phyloP scores from a whole-genome alignment of 352 stramenopile species.

The Phytophthora vignae region DNA sequence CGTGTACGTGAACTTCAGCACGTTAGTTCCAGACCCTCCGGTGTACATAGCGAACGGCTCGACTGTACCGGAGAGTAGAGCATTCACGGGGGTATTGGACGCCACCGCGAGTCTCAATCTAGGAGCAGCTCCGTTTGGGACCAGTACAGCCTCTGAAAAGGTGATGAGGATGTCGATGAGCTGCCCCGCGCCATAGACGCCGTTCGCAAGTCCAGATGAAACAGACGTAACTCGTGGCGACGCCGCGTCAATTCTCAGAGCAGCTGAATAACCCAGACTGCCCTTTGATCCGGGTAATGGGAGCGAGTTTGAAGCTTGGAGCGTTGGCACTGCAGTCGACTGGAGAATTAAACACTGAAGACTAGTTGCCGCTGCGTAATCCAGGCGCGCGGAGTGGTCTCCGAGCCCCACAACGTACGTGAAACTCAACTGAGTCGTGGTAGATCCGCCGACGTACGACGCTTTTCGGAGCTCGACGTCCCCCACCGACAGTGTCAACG shows the following conservation, averaged over 20 bases:
- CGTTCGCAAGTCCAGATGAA: slow-evolving; percentile 51
- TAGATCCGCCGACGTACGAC: slow-evolving; percentile 57
- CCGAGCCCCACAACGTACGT: slow-evolving; percentile 54
- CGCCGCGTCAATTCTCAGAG: slow-evolving; percentile 52
- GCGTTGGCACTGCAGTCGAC: slow-evolving; percentile 49
- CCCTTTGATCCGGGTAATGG: slow-evolving; percentile 47
- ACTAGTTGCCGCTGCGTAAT: slow-evolving; percentile 53
- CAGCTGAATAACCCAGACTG: slow-evolving; percentile 51
- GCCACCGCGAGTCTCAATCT: slow-evolving; percentile 57
- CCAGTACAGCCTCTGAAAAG: slow-evolving; percentile 63
- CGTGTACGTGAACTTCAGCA: slow-evolving; percentile 51
- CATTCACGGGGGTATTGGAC: slow-evolving; percentile 29
- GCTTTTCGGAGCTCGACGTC: slow-evolving; percentile 45
- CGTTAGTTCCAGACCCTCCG: slow-evolving; percentile 46
- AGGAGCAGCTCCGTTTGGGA: slow-evolving; percentile 27
- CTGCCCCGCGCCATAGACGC: slow-evolving; percentile 69
- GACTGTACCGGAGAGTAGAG: not conserved
- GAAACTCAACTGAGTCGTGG: slow-evolving; percentile 59
- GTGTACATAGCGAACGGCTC: slow-evolving; percentile 45
- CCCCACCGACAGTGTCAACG: slow-evolving; percentile 54
- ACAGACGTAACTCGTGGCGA: slow-evolving; percentile 59
- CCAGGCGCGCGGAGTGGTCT: slow-evolving; percentile 58
- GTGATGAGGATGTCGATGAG: slow-evolving; percentile 55
- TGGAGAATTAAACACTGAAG: slow-evolving; percentile 62
- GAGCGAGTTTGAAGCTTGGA: slow-evolving; percentile 51